Percentiles rank a stretch among this genome's conserved stretches.
Evolutionary conservation across 768 basidiomycete species (phyloP).

Genomic region (Cantharellus cinnabarinus): DNA sequence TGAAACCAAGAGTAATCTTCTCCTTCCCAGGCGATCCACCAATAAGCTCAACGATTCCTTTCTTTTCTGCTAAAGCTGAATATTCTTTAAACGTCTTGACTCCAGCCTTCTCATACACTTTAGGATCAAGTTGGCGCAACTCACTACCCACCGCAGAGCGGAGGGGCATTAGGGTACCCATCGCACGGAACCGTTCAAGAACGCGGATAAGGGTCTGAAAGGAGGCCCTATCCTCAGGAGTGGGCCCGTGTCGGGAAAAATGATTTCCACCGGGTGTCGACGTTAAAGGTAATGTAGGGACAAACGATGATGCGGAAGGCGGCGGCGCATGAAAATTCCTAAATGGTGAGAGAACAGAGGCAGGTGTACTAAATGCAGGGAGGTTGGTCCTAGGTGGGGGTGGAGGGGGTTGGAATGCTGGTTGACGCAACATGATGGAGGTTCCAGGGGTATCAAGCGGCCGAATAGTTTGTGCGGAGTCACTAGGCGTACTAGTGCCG

Average conservation of each 20-base stretch:
- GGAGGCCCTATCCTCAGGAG: neutral
- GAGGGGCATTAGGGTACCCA: neutral
- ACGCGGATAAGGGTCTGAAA: neutral
- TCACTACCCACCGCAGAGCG: neutral
- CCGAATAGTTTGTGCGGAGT: neutral
- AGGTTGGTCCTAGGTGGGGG: neutral
- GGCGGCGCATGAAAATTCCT: neutral
- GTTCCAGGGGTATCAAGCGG: neutral
- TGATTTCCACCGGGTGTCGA: neutral
- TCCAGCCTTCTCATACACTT: neutral
- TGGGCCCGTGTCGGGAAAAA: too few relatives aligned
- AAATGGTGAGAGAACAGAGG: neutral
- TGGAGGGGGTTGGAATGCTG: neutral
- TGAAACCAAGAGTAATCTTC: neutral
- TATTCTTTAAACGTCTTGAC: neutral
- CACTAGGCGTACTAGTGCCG: neutral
- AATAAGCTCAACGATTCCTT: neutral
- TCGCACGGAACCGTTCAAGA: neutral
- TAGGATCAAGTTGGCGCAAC: neutral
- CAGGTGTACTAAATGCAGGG: neutral
- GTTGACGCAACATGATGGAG: neutral
- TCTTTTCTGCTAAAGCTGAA: neutral
- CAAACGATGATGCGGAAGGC: neutral
- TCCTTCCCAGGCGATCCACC: neutral
- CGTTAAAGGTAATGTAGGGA: neutral